Evolutionary conservation across 345 rosid species (phyloP), one percentile per base, ranked within the genome.

Genomic region (Alliaria petiolata): DNA sequence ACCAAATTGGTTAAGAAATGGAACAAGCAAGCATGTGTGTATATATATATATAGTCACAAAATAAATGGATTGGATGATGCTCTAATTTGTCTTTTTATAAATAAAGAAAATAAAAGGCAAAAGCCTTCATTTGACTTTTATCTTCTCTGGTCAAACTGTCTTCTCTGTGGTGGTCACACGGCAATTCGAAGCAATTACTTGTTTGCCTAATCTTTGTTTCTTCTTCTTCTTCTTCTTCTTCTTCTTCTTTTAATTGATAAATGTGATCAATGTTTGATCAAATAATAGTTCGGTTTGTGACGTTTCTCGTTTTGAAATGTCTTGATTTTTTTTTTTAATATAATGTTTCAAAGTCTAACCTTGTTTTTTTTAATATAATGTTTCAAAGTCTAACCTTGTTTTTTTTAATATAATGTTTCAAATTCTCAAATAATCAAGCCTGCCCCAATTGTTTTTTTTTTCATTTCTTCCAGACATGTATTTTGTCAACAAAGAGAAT

Each of bases 401-500:
- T 28, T n/a, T 30, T 30, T 8, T 40, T 25, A 19, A 28, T 26
- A 49, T 34, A 7, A 54, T 47, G 42, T 56, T 38, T 63, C 64
- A 54, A 42, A 55, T 31, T 56, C 14, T 46, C 35, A 65, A 17
- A 57, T 46, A 74, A 47, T 74, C 77, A 65, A 65, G 72, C 67
- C 77, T 74, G 44, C 52, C 71, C 72, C 67, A 74, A 65, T 66
- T 63, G 65, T 54, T 64, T 72, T 55, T n/a, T n/a, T n/a, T 68
- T 72, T 34, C 33, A 26, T 72, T 63, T 64, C 57, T 55, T 72
- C 31, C 11, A 63, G 64, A 71, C 62, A 71, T 62, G 63, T 62
- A 30, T 14, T 62, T 42, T 62, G 53, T 62, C 20, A 33, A 52
- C 76, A 53, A 61, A 22, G 35, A 62, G 45, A 70, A 47, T 19